Conservation (phyloP, 2,329 filamentous ascomycete genomes). For the Scedosporium minutisporum region DNA sequence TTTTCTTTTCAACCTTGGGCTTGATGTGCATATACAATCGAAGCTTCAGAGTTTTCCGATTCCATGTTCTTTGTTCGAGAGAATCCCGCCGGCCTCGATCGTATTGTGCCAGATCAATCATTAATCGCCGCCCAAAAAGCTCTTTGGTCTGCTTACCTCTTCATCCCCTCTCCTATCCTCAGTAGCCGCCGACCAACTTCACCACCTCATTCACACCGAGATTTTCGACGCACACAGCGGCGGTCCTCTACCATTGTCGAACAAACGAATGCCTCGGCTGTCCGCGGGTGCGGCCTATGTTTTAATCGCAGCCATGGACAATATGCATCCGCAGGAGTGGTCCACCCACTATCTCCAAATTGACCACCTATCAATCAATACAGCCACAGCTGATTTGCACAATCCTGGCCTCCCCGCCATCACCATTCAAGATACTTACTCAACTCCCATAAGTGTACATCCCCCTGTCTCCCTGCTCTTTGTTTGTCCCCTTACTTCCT, state of each 20-base stretch:
- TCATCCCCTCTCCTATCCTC: background rate
- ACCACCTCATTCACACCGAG: background rate
- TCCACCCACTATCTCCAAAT: too few species aligned
- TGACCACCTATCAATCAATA: too few species aligned
- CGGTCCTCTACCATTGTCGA: background rate
- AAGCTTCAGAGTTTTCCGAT: too few species aligned
- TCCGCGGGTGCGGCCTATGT: background rate
- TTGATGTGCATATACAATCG: too few species aligned
- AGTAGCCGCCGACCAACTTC: background rate
- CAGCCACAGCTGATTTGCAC: too few species aligned
- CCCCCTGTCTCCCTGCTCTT: background rate
- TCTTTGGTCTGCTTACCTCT: background rate
- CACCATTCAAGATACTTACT: background rate
- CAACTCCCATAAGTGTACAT: background rate
- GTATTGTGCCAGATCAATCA: background rate
- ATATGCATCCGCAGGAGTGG: background rate
- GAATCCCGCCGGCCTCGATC: background rate
- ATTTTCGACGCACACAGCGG: background rate
- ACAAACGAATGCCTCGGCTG: background rate
- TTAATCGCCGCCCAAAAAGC: background rate
- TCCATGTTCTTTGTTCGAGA: too few species aligned
- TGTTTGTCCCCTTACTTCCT: background rate
- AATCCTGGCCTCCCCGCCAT: background rate
- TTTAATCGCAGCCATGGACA: background rate
- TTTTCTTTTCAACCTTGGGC: too few species aligned